Evolutionary conservation across 2,329 filamentous ascomycete species (phyloP).

Genomic region (Fusarium sarcochroum): DNA sequence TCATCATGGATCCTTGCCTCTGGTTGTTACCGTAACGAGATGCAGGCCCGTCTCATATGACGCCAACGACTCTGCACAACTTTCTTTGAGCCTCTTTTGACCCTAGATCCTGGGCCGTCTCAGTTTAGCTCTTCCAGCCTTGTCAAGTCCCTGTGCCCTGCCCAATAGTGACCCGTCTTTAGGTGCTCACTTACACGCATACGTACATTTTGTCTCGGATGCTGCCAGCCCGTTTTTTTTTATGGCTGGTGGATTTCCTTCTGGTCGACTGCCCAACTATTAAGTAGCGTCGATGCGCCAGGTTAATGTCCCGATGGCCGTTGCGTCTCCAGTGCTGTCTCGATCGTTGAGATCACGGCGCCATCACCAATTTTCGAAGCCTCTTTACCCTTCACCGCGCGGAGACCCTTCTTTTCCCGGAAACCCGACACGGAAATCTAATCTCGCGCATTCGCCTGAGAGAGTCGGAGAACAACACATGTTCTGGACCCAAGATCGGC

Average conservation of each 20-base stretch:
- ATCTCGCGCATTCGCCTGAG: background rate
- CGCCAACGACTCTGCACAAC: slow-evolving; percentile 36
- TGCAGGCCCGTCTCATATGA: slow-evolving; percentile 29
- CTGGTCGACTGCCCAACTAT: slow-evolving; percentile 10
- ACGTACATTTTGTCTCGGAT: slow-evolving; percentile 31
- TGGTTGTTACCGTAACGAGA: background rate
- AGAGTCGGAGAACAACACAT: slow-evolving; percentile 2
- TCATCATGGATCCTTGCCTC: slow-evolving; percentile 33
- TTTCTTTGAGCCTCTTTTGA: slow-evolving; percentile 15
- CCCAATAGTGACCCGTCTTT: slow-evolving; percentile 12
- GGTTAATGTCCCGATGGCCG: slow-evolving; percentile 26
- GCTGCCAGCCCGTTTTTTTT: slow-evolving; percentile 26
- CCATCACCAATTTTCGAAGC: slow-evolving; percentile 19
- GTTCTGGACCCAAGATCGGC: slow-evolving; percentile 22
- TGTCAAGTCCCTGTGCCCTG: background rate
- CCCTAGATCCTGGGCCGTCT: slow-evolving; percentile 15
- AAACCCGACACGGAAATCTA: slow-evolving; percentile 4
- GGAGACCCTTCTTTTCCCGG: slow-evolving; percentile 5
- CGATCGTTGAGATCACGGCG: slow-evolving; percentile 30
- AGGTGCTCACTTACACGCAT: background rate
- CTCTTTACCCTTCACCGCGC: slow-evolving; percentile 1
- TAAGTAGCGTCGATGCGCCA: slow-evolving; percentile 40
- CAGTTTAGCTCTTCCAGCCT: slow-evolving; percentile 12
- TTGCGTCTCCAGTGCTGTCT: slow-evolving; percentile 7
- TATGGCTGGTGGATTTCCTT: slow-evolving; percentile 5